Percentiles rank a stretch among this genome's conserved stretches.
These are phyloP conservation scores for Paraphaeosphaeria sporulosa DNA, from an alignment of 2,329 filamentous ascomycete genomes.

Conservation along the genomic window DNA sequence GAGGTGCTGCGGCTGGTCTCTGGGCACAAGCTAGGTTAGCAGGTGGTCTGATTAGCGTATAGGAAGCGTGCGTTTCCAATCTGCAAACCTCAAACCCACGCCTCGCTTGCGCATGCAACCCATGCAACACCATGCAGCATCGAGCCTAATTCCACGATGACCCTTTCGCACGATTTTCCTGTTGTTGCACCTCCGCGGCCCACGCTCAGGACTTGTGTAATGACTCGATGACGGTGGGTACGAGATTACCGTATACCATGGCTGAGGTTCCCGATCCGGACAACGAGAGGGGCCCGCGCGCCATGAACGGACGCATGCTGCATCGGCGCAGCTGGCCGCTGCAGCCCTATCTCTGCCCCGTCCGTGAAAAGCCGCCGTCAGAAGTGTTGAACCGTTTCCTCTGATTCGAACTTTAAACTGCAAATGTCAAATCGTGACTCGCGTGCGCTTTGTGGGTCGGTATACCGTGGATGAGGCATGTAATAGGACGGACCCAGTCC, in stretches of 20 bases:
- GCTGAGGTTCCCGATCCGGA: neutral
- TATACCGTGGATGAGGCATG: too few species aligned
- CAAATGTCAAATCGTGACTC: neutral
- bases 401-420: neutral
- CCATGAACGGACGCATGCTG: neutral
- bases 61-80: neutral
- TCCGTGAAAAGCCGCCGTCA: neutral
- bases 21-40: neutral
- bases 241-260: neutral
- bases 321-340: neutral
- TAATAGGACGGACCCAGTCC: neutral
- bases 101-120: neutral
- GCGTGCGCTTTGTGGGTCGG: neutral
- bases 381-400: neutral
- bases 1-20: neutral
- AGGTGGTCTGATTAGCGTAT: neutral
- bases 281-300: neutral
- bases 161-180: too few species aligned
- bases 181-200: too few species aligned
- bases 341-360: neutral
- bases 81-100: neutral
- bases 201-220: too few species aligned
- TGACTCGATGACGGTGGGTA: neutral
- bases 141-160: neutral
- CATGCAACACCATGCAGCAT: slow-evolving; percentile 1